These are phyloP conservation scores for Cucurbita moschata DNA, from an alignment of 306 rosid species.

Conservation along the genomic window DNA sequence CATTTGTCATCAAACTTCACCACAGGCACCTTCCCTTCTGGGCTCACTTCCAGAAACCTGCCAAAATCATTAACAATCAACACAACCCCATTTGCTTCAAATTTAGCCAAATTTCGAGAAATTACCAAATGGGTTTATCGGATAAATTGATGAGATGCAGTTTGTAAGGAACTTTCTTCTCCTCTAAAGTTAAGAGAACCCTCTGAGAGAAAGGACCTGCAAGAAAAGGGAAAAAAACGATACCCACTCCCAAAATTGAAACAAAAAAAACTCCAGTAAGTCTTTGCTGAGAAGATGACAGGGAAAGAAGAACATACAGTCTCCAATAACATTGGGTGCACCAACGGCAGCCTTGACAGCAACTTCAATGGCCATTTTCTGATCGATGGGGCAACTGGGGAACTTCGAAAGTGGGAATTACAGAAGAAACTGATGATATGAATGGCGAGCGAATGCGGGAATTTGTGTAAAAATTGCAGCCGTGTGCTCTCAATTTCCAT, in stretches of 20 bases:
- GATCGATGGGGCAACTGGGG: neutral
- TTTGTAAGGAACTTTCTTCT: constrained; percentile 51
- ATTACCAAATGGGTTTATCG: constrained; percentile 67
- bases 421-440: neutral
- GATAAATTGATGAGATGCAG: constrained; percentile 35
- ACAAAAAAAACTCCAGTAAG: constrained; percentile 7
- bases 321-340: constrained; percentile 50
- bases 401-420: neutral
- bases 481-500: neutral
- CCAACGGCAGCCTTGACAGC: constrained; percentile 61
- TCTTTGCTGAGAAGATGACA: neutral
- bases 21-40: constrained; percentile 83
- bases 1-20: constrained; percentile 60
- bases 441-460: neutral
- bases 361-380: constrained; percentile 45
- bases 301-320: constrained; percentile 32
- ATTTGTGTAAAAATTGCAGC: neutral
- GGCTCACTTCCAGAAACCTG: constrained; percentile 65
- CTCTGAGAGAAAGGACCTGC: constrained; percentile 78
- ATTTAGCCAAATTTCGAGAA: neutral
- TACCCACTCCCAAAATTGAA: neutral
- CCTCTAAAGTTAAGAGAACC: constrained; percentile 69
- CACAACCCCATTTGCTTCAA: constrained; percentile 3
- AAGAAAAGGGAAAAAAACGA: neutral
- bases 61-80: constrained; percentile 2